Percentiles rank a stretch among this genome's conserved stretches.
Conservation (phyloP, 2,329 filamentous ascomycete species). For the Cryphonectria carpinicola region DNA sequence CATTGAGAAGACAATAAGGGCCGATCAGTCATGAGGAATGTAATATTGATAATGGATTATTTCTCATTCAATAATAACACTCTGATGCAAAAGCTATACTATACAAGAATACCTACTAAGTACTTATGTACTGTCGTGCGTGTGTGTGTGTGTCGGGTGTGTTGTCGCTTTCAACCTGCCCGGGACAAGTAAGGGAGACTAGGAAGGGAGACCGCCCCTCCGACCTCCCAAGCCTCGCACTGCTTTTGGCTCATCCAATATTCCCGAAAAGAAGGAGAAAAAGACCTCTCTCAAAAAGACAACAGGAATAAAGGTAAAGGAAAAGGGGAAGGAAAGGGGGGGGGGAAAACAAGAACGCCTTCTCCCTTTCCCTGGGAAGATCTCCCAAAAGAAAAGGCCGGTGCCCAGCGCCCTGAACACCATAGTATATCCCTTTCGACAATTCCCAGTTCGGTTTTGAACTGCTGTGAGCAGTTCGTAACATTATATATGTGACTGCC, state of each 20-base stretch:
- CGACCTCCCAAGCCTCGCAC: background rate
- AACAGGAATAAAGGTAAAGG: background rate
- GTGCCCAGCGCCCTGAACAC: conserved; percentile 4
- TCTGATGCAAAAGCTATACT: background rate
- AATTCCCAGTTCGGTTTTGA: background rate
- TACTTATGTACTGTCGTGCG: background rate
- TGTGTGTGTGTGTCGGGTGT: background rate
- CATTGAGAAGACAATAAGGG: background rate
- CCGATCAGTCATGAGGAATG: background rate
- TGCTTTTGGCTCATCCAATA: background rate
- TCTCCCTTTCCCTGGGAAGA: background rate
- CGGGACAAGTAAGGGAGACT: background rate
- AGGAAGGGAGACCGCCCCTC: too few species aligned
- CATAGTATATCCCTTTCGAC: background rate
- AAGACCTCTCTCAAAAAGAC: background rate
- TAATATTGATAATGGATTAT: background rate
- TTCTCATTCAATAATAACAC: background rate
- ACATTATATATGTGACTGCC: background rate
- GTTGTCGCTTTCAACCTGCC: background rate
- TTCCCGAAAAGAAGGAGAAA: background rate
- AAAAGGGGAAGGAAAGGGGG: background rate
- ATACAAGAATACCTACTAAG: background rate
- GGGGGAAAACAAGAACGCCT: background rate
- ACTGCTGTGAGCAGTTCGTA: background rate
- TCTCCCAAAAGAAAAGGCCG: background rate